Evolutionary conservation across 2,329 filamentous ascomycete genomes (phyloP), one percentile per base, ranked within the genome.

Genomic region (Pochonia chlamydosporia): DNA sequence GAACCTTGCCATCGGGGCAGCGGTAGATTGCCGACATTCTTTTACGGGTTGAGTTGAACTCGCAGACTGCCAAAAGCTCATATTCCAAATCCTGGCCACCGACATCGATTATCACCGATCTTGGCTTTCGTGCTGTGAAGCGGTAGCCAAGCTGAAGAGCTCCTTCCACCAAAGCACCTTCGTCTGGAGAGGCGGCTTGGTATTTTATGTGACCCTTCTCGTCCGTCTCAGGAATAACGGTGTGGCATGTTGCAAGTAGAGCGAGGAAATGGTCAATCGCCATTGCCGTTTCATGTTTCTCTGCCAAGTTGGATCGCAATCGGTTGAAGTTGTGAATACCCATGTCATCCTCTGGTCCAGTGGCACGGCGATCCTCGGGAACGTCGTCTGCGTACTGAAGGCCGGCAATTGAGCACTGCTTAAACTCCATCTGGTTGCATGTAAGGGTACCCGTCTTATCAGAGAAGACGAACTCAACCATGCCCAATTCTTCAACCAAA

Each of bases 361-460:
- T 86, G 1, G 89, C 85, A 57, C 88, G 81, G 48, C 89, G 82
- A 63, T 99, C 93, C 66, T 99, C 93, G 0, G 93, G 86, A 2
- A 97, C 83, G 37, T 92, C 89, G 46, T 93, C 90, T 11, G 89
- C 87, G 62, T 99, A 99, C 68, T 96, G 92, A 45, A 97, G 84
- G 23, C 93, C 93, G 23, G 82, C 89, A 61, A 99, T 97, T 1
- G 87, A 87, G 60, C 88, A 95, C 66, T 97, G 90, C 63, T 90
- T 90, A 67, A 97, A 99, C 66, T 97, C 92, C 93, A 99, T 97
- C 77, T 89, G 84, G 63, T 97, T 97, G 70, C 91, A 95, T n/a
- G 92, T 97, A 59, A 97, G 73, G 4, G 92, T 97, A 37, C 92
- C 92, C 2, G 92, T 97, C 73, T 97, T 97, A 73, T 97, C 92